Evolutionary conservation across 1,284 basidiomycete genomes (phyloP).

Genomic region (Pholiota adiposa): DNA sequence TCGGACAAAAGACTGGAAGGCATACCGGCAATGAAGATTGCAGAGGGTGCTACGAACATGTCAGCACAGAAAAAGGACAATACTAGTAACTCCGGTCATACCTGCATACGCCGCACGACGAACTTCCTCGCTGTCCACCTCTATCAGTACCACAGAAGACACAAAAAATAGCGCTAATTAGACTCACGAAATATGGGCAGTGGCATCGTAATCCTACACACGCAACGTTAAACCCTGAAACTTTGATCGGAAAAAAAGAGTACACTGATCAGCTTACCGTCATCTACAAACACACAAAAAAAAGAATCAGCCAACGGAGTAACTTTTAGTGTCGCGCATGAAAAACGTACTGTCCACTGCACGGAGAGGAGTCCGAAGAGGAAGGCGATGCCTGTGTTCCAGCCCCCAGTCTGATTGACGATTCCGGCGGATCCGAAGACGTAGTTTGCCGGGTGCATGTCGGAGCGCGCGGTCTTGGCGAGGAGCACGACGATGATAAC

Average conservation of each 20-base stretch:
- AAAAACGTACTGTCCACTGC: slow-evolving; percentile 79
- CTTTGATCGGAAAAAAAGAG: not conserved
- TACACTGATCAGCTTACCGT: slow-evolving; percentile 51
- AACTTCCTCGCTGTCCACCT: slow-evolving; percentile 75
- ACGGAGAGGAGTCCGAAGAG: slow-evolving; percentile 88
- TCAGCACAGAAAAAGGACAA: not conserved
- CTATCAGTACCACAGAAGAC: slow-evolving; percentile 5
- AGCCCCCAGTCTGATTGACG: slow-evolving; percentile 79
- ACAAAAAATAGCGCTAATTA: not conserved
- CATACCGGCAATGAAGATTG: slow-evolving; percentile 83
- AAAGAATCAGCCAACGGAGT: slow-evolving; percentile 6
- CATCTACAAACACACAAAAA: slow-evolving; percentile 50
- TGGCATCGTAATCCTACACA: slow-evolving; percentile 63
- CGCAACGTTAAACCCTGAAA: not conserved
- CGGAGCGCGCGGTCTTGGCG: slow-evolving; percentile 72
- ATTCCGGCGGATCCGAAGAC: slow-evolving; percentile 78
- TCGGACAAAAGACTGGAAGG: slow-evolving; percentile 1
- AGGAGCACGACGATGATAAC: slow-evolving; percentile 88
- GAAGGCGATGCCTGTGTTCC: slow-evolving; percentile 83
- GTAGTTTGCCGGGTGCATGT: slow-evolving; percentile 83
- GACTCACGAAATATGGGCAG: slow-evolving; percentile 86
- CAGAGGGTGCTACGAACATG: slow-evolving; percentile 53
- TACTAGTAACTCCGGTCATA: slow-evolving; percentile 28
- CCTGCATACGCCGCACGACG: slow-evolving; percentile 87
- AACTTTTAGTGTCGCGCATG: no score